Conservation (phyloP, 2,329 filamentous ascomycete species). For the Cordyceps cicadae region DNA sequence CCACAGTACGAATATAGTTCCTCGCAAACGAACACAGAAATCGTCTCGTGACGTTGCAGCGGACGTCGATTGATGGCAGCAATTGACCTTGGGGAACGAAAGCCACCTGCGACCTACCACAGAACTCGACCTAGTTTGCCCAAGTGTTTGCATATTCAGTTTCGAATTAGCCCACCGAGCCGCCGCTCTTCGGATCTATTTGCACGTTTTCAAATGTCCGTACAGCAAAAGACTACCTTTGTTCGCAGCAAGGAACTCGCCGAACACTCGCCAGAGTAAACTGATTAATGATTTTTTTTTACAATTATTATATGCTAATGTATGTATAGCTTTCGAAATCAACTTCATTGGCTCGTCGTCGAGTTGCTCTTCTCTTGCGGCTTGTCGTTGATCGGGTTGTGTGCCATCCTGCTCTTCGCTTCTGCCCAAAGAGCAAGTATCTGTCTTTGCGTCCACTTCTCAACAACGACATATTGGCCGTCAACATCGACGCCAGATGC, state of each 20-base stretch:
- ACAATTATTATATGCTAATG: slow-evolving; percentile 2
- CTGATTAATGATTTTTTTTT: background rate
- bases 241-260: background rate
- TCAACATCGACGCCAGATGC: slow-evolving; percentile 29
- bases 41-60: background rate
- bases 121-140: background rate
- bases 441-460: slow-evolving; percentile 11
- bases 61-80: background rate
- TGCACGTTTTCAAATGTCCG: background rate
- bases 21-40: background rate
- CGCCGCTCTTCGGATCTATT: background rate
- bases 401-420: background rate
- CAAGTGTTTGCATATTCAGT: background rate
- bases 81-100: background rate
- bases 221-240: background rate
- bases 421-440: background rate
- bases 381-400: background rate
- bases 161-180: background rate
- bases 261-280: background rate
- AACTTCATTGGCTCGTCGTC: background rate
- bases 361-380: background rate
- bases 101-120: background rate
- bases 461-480: slow-evolving; percentile 16
- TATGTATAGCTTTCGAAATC: background rate
- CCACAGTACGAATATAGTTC: background rate